phyloP scores from a whole-genome alignment of 306 rosid genomes.

The Alnus rubra region DNA sequence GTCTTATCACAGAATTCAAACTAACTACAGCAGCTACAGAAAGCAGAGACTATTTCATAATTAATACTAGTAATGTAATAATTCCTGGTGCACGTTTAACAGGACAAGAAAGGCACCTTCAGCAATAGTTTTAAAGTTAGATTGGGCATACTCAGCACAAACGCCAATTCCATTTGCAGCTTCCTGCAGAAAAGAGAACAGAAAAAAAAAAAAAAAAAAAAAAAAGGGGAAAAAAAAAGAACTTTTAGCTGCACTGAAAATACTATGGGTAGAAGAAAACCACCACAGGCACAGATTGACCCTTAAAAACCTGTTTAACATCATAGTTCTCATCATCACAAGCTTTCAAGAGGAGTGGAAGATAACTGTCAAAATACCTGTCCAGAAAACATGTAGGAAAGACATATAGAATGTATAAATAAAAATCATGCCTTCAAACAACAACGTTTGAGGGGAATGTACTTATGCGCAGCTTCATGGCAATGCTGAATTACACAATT shows the following conservation, averaged over 20 bases:
- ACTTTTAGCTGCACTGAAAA: too few relatives aligned
- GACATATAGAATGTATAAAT: neutral
- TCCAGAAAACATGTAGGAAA: neutral
- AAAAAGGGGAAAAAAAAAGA: too few relatives aligned
- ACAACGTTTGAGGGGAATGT: conserved; percentile 9
- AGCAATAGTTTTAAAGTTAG: conserved; percentile 5
- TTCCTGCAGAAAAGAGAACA: conserved; percentile 17
- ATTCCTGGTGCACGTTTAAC: neutral
- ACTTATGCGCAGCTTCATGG: conserved; percentile 26
- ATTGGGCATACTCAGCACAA: conserved; percentile 19
- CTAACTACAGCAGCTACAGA: conserved; percentile 19
- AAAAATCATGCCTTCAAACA: neutral
- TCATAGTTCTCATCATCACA: neutral
- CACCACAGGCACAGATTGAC: too few relatives aligned
- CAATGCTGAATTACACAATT: conserved; percentile 17
- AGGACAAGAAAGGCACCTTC: conserved; percentile 21
- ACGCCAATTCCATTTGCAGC: conserved; percentile 32
- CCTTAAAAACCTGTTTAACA: conserved; percentile 15
- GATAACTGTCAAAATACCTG: conserved; percentile 14
- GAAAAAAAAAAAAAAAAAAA: neutral
- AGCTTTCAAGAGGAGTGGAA: neutral
- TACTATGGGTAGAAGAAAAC: too few relatives aligned
- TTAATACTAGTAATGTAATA: neutral
- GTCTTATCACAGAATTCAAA: neutral
- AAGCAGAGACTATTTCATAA: neutral